These are phyloP conservation scores for Centella asiatica DNA, from an alignment of 129 eudicot genomes.

Conservation along the genomic window DNA sequence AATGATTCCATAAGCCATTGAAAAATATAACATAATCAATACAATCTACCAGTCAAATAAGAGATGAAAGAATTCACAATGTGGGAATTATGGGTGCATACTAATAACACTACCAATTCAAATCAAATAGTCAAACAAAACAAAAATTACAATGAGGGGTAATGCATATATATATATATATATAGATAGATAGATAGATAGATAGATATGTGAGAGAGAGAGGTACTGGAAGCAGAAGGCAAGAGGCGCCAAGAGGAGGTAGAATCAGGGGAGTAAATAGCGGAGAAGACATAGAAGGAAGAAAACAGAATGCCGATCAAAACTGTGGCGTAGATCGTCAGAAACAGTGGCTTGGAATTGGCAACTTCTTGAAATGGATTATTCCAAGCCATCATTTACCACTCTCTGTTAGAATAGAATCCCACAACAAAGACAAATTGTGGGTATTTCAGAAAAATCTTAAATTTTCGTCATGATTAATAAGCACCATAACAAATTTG, in stretches of 20 bases:
- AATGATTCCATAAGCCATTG: too few species aligned
- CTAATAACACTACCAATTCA: too few species aligned
- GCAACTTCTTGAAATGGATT: slow-evolving; percentile 50
- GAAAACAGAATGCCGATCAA: slow-evolving; percentile 68
- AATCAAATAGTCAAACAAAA: too few species aligned
- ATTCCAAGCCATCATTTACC: slow-evolving; percentile 50
- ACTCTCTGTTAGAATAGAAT: background rate
- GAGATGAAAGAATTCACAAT: too few species aligned
- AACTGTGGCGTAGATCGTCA: slow-evolving; percentile 76
- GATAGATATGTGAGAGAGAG: background rate
- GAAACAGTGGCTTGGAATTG: slow-evolving; percentile 76
- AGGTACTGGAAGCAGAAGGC: slow-evolving; percentile 28
- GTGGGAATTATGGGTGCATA: too few species aligned
- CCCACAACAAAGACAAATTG: slow-evolving; percentile 3
- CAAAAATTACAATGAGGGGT: background rate
- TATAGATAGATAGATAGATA: background rate
- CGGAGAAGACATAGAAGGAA: slow-evolving; percentile 74
- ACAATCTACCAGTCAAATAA: background rate
- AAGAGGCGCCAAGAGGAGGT: slow-evolving; percentile 31
- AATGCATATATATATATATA: background rate
- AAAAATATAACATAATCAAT: background rate
- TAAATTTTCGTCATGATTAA: background rate
- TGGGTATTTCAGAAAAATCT: background rate
- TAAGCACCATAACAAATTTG: background rate
- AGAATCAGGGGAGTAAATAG: slow-evolving; percentile 53